Base-by-base conservation (phyloP, 78 protist species). In the Dictyostelium intermedium region DNA sequence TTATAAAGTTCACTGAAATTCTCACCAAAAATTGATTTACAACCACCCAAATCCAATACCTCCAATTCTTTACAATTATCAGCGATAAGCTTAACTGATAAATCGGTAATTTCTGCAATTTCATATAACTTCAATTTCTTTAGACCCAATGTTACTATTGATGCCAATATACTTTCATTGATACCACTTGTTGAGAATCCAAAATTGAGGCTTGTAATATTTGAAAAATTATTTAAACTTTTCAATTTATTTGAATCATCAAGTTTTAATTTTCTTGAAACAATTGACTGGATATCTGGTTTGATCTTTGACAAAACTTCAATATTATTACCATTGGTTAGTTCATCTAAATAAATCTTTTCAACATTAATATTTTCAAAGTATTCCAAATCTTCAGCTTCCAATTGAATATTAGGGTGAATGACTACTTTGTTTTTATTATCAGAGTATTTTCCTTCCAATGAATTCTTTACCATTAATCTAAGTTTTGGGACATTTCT, bases 41-140 rank as follows among this genome's bases (percentile, higher is more conserved):
- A 89, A 39, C 35, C 63, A 45, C 82, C 82, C 6, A 56, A 30
- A 89, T 89, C 94, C 8, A 89, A 78, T 6, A 80, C 56, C 2
- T 89, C 87, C 0, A 89, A 41, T 13, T 63, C 39, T 34, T 25
- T 27, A 11, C 60, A 16, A 5, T 20, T 34, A 1, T 23, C 9
- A 14, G 79, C 43, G 11, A 89, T 35, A 9, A 11, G 5, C 1
- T 63, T 20, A 16, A 80, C 16, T 2, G 82, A 27, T 9, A 8
- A 20, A 27, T 80, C 39, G 2, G 85, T 80, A 43, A 89, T 63
- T 14, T 43, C 45, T 23, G 69, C 25, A n/a, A 23, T 80, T n/a
- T 37, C 45, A 56, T 47, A 80, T 34, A 89, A 37, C 16, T 66
- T 78, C 3, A 89, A 41, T 56, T 89, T 89, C 2, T 8, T 20